Conservation (phyloP, 2,329 filamentous ascomycete species). For the Chaetomium olivaceum region DNA sequence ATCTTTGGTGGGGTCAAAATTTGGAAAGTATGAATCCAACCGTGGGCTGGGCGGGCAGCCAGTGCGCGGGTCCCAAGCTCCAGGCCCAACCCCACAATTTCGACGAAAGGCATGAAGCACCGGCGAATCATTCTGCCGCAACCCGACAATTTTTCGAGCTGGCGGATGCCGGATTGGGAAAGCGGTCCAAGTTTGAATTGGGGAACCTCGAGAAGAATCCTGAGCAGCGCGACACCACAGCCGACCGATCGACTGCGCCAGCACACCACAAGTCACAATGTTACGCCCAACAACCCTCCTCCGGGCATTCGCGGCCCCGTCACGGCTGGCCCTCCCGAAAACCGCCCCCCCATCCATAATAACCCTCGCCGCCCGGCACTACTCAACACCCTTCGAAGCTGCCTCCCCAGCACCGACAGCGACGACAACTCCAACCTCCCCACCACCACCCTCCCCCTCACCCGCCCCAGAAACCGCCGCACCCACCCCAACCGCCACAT, state of each 20-base stretch:
- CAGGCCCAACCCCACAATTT: conserved; percentile 8
- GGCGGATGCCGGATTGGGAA: conserved; percentile 17
- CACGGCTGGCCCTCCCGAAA: conserved; percentile 9
- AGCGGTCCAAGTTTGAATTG: conserved; percentile 10
- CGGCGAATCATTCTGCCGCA: conserved; percentile 30
- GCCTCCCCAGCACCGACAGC: not conserved
- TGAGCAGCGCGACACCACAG: conserved; percentile 1
- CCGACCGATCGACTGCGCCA: not conserved
- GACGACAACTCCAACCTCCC: not conserved
- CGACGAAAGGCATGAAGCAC: not conserved
- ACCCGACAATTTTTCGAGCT: conserved; percentile 16
- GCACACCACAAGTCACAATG: conserved; percentile 18
- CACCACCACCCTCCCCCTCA: not conserved
- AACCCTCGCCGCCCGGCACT: conserved; percentile 11
- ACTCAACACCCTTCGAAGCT: not conserved
- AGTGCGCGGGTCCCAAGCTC: not conserved
- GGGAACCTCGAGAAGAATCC: conserved; percentile 15
- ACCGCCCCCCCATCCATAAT: not conserved
- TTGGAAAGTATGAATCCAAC: conserved; percentile 30
- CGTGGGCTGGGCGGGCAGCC: conserved; percentile 10
- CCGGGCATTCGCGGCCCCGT: conserved; percentile 17
- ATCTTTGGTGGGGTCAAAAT: conserved; percentile 37
- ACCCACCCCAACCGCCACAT: not conserved
- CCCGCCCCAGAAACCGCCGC: not conserved
- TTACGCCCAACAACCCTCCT: conserved; percentile 23